Base-by-base conservation (phyloP, 2,329 filamentous ascomycete genomes). In the Colletotrichum viniferum region DNA sequence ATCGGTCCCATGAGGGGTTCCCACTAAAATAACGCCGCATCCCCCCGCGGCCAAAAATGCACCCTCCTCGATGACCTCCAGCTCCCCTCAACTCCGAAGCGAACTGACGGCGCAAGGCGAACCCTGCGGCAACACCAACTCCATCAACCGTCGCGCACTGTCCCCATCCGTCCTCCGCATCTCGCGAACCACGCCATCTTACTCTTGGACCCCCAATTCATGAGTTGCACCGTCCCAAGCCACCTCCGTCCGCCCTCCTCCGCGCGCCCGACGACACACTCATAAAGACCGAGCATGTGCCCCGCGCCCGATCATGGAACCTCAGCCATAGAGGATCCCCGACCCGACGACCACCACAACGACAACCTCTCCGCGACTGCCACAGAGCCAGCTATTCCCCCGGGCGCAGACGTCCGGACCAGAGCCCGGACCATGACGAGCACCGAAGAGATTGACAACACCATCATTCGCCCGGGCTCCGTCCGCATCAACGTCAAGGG, bases 401-500 rank as follows among this genome's bases (percentile, higher is more conserved):
- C 69, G 43, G 73, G 69, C 63, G 63, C 58, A 34, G 63, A 68
- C 28, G 63, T 75, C 55, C 63, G 73, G 16, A 75, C 73, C 24
- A 61, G 73, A 75, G 69, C 73, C 74, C 74, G 84, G 76, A 87
- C 84, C 21, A 83, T 83, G 74, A 90, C 88, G 43, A 87, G 86
- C 77, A 89, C 88, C 13, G 87, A 90, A 79, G 90, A 91, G 83
- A 91, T 92, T 71, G 89, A 91, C 82, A 91, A 86, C 80, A 90
- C 90, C 64, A 90, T 93, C 80, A 90, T 86, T 69, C 90, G 91
- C 79, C 92, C 92, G 3, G 92, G 92, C 28, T 90, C 94, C 16
- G 96, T 98, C 81, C 94, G 95, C 86, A 98, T 99, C 87, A 98
- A 99, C 83, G 96, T 98, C 78, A 93, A 96, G 83, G 97, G 96